A percentile compares a stretch with the other conserved stretches of the same genome.
Evolutionary conservation across 192 early-diverging fungal genomes (phyloP).

Genomic region (Backusella macrospora): DNA sequence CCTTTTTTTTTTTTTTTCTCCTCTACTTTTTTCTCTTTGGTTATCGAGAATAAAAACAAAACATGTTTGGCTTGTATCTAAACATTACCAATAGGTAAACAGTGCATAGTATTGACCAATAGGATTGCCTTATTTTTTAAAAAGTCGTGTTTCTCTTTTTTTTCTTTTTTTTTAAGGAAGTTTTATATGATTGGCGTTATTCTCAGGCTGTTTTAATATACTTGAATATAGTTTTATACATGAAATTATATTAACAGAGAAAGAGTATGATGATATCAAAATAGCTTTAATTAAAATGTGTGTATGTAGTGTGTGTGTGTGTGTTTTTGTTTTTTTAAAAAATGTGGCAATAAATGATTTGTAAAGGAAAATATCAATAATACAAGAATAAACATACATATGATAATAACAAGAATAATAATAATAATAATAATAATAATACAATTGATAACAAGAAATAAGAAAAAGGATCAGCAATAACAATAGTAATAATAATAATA

Average conservation of each 20-base stretch:
- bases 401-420: background rate
- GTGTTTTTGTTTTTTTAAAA: too few species aligned
- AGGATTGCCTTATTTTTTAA: background rate
- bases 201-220: background rate
- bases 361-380: background rate
- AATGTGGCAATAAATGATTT: background rate
- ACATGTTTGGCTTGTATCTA: background rate
- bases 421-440: background rate
- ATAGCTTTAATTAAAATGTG: too few species aligned
- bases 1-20: background rate
- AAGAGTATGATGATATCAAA: too few species aligned
- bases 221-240: background rate
- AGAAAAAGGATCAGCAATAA: background rate
- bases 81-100: background rate
- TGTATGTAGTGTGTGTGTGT: too few species aligned
- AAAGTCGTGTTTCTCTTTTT: background rate
- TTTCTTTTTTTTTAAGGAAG: background rate
- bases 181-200: background rate
- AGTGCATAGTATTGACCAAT: background rate
- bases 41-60: background rate
- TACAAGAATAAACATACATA: background rate
- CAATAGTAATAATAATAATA: too few species aligned
- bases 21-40: background rate
- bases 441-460: background rate
- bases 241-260: background rate